phyloP scores from a whole-genome alignment of 768 basidiomycete species.

The Suillus decipiens region DNA sequence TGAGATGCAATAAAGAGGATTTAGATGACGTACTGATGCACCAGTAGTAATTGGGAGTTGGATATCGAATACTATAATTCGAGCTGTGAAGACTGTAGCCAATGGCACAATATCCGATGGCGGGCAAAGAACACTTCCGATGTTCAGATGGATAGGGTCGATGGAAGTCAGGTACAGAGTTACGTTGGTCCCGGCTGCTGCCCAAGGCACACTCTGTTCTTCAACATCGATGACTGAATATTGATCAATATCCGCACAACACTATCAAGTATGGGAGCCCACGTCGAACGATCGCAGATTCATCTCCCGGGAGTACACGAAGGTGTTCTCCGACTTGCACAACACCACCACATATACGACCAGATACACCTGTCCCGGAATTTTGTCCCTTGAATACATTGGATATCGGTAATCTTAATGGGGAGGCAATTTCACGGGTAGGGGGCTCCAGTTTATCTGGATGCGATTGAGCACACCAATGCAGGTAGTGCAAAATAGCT shows the following conservation, averaged over 20 bases:
- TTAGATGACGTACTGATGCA: conserved; percentile 58
- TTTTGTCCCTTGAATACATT: conserved; percentile 94
- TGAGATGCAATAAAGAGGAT: neutral
- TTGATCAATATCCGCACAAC: conserved; percentile 8
- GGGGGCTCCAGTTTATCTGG: conserved; percentile 84
- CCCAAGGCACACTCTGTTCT: conserved; percentile 77
- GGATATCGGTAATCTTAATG: conserved; percentile 86
- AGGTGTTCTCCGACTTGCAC: conserved; percentile 91
- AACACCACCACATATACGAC: conserved; percentile 83
- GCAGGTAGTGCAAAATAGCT: conserved; percentile 4
- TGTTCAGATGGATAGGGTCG: conserved; percentile 81
- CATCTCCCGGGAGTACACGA: conserved; percentile 89
- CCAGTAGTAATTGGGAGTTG: conserved; percentile 87
- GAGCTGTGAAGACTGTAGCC: conserved; percentile 75
- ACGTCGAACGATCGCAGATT: conserved; percentile 79
- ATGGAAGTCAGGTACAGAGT: conserved; percentile 81
- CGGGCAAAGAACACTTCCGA: conserved; percentile 90
- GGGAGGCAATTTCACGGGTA: conserved; percentile 67
- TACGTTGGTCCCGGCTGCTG: conserved; percentile 87
- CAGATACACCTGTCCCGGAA: conserved; percentile 76
- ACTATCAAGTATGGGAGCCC: conserved; percentile 17
- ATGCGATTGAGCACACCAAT: conserved; percentile 6
- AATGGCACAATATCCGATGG: conserved; percentile 71
- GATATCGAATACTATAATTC: conserved; percentile 93
- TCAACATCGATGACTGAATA: conserved; percentile 82